Base-by-base conservation (phyloP, 495 filamentous ascomycete species). In the Penicillium atrosanguineum region DNA sequence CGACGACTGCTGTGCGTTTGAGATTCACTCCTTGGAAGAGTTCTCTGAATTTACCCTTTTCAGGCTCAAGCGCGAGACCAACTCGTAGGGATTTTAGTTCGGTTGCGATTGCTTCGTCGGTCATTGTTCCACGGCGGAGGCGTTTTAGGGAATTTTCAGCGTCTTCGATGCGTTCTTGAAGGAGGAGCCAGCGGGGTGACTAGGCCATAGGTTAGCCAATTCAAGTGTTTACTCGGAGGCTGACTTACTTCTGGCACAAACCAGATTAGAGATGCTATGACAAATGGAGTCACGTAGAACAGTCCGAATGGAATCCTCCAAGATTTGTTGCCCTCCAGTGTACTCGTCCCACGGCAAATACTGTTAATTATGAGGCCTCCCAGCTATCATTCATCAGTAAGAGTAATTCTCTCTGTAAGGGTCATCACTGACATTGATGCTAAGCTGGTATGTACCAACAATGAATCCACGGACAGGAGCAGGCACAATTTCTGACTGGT, bases 371-470 rank as follows among this genome's bases (percentile, higher is more conserved):
- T 47, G 37, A 67, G 40, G 12, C 64, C 64, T 15, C 65, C 61
- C n/a, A 50, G n/a, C n/a, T n/a, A n/a, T n/a, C n/a, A n/a, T n/a
- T n/a, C n/a, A n/a, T n/a, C n/a, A n/a, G n/a, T n/a, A n/a, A n/a
- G n/a, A n/a, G n/a, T n/a, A n/a, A n/a, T n/a, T n/a, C n/a, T n/a
- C n/a, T n/a, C n/a, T n/a, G n/a, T n/a, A n/a, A n/a, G n/a, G n/a
- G n/a, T n/a, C n/a, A n/a, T n/a, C n/a, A n/a, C n/a, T n/a, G n/a
- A n/a, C n/a, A n/a, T n/a, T n/a, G n/a, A n/a, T n/a, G n/a, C n/a
- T n/a, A n/a, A n/a, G n/a, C n/a, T 69, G 59, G 45, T 69, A 69
- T 9, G 62, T 61, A 6, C 67, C 64, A 37, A 69, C 67, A 14
- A 50, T 57, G 29, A 69, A 59, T 9, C 67, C 64, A 7, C 64